A percentile compares a stretch with the other conserved stretches of the same genome.
phyloP scores from a whole-genome alignment of 805 yeast genomes.

The Metschnikowia baotianmanensis region DNA sequence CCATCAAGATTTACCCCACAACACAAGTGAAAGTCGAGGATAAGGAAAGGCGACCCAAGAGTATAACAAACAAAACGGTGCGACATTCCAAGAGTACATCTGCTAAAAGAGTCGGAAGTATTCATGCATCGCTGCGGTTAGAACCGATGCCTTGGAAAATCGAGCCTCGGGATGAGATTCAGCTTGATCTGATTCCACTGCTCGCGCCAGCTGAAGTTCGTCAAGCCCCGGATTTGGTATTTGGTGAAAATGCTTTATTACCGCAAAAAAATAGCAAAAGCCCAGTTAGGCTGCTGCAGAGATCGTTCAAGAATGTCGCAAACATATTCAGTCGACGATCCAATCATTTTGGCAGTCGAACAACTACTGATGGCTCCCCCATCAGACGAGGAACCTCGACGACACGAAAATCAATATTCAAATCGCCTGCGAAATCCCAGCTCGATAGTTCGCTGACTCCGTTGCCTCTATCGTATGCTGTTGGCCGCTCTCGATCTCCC shows the following conservation, averaged over 20 bases:
- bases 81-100: neutral
- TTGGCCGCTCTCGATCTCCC: conserved; percentile 14
- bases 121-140: neutral
- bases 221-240: too few species aligned
- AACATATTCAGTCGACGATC: neutral
- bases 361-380: conserved; percentile 8
- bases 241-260: too few species aligned
- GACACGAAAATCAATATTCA: neutral
- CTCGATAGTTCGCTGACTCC: neutral
- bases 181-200: too few species aligned
- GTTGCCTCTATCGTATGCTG: conserved; percentile 1
- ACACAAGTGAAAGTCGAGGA: neutral
- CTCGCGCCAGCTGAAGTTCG: too few species aligned
- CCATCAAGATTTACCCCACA: neutral
- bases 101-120: neutral
- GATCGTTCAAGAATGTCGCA: too few species aligned
- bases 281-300: too few species aligned
- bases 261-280: too few species aligned
- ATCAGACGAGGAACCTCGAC: neutral
- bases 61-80: neutral
- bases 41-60: neutral
- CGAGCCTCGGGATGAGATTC: neutral
- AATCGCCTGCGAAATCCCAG: neutral
- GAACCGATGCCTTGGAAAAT: neutral
- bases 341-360: neutral